Evolutionary conservation across 2,329 filamentous ascomycete species (phyloP).

Genomic region (Epichloe aotearoae): DNA sequence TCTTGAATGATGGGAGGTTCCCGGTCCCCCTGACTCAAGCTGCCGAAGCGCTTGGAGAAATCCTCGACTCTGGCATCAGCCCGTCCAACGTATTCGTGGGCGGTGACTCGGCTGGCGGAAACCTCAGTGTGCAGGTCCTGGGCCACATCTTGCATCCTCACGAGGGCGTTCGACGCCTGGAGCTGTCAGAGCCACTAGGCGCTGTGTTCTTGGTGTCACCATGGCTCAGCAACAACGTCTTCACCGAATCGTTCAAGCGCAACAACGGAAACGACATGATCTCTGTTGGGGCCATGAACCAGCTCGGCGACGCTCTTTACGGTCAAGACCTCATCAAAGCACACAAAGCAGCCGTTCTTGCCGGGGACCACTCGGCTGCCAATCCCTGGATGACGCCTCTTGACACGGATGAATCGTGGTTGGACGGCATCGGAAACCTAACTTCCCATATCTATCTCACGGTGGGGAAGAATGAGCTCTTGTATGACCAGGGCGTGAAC

Average conservation of each 20-base stretch:
- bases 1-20: conserved; percentile 16
- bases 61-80: conserved; percentile 17
- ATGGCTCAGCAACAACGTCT: conserved; percentile 14
- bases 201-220: conserved; percentile 22
- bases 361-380: neutral
- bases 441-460: conserved; percentile 18
- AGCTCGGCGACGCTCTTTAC: conserved; percentile 4
- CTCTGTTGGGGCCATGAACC: conserved; percentile 7
- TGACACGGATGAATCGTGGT: conserved; percentile 17
- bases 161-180: conserved; percentile 10
- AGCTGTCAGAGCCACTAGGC: conserved; percentile 13
- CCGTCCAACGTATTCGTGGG: conserved; percentile 21
- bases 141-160: conserved; percentile 21
- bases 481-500: conserved; percentile 17
- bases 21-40: conserved; percentile 21
- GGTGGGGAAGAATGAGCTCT: conserved; percentile 18
- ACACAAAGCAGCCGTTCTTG: neutral
- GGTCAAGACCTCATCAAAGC: conserved; percentile 5
- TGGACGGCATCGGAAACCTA: conserved; percentile 12
- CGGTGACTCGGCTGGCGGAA: conserved; percentile 25
- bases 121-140: conserved; percentile 20
- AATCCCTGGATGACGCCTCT: conserved; percentile 17
- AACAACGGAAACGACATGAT: conserved; percentile 23
- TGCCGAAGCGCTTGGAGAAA: conserved; percentile 16
- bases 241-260: conserved; percentile 12